phyloP scores from a whole-genome alignment of 495 filamentous ascomycete species.

The Xylaria telfairii region DNA sequence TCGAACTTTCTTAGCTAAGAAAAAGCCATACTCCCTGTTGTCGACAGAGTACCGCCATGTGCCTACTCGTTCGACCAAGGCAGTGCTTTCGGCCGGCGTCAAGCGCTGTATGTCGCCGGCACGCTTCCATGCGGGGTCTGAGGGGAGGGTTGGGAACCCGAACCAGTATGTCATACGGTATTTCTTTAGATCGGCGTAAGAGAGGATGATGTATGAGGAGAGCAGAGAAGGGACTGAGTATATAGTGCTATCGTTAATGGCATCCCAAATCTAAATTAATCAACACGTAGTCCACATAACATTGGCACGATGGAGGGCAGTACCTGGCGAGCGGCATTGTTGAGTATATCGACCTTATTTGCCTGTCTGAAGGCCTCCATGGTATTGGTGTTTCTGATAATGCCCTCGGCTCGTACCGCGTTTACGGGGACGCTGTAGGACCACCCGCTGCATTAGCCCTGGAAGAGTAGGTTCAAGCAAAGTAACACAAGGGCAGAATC shows the following conservation, averaged over 20 bases:
- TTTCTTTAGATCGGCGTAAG: slow-evolving; percentile 96
- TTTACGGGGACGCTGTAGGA: slow-evolving; percentile 69
- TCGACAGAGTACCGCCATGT: slow-evolving; percentile 86
- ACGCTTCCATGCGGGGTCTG: slow-evolving; percentile 78
- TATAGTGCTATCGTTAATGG: slow-evolving; percentile 93
- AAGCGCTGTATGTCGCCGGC: slow-evolving; percentile 57
- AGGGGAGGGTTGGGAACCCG: slow-evolving; percentile 90
- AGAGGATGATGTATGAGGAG: slow-evolving; percentile 83
- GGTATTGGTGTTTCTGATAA: slow-evolving; percentile 95
- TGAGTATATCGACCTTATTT: slow-evolving; percentile 74
- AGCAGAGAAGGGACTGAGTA: slow-evolving; percentile 92
- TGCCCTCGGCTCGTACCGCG: slow-evolving; percentile 84
- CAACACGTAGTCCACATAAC: slow-evolving; percentile 9
- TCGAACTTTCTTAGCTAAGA: slow-evolving; percentile 78
- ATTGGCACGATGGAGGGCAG: slow-evolving; percentile 31
- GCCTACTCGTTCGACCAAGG: slow-evolving; percentile 77
- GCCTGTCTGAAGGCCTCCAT: slow-evolving; percentile 86
- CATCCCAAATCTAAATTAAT: slow-evolving; percentile 84
- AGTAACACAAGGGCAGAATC: slow-evolving; percentile 6
- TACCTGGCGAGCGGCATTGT: slow-evolving; percentile 77
- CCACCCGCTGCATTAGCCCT: slow-evolving; percentile 26
- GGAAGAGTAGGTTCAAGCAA: not conserved
- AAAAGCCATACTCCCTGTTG: slow-evolving; percentile 87
- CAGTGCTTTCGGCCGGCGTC: slow-evolving; percentile 68
- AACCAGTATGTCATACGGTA: slow-evolving; percentile 96